These are phyloP conservation scores for Colletotrichum eleusines DNA, from an alignment of 2,329 filamentous ascomycete genomes.

Conservation along the genomic window DNA sequence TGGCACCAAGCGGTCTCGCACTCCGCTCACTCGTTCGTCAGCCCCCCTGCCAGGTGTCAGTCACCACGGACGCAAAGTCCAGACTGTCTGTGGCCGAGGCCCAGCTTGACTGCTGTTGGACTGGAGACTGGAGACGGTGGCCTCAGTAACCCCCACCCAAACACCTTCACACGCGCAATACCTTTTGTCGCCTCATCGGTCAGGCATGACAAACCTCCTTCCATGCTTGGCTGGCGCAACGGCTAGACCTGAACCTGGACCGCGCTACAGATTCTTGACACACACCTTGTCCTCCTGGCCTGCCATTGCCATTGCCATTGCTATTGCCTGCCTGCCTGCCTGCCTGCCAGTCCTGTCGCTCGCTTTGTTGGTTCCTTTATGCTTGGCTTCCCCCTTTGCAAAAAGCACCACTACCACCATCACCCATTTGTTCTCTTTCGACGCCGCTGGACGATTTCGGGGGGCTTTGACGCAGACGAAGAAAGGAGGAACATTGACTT, in stretches of 20 bases:
- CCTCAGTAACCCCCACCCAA: background rate
- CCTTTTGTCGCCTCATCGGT: constrained; percentile 23
- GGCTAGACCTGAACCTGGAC: constrained; percentile 34
- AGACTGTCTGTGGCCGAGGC: background rate
- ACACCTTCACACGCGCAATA: background rate
- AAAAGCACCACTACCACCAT: constrained; percentile 32
- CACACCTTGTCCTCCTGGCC: constrained; percentile 40
- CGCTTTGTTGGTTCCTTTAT: constrained; percentile 34
- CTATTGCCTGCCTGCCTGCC: background rate
- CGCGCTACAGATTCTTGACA: constrained; percentile 41
- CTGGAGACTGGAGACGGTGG: constrained; percentile 4
- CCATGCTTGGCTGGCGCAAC: constrained; percentile 34
- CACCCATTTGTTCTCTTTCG: constrained; percentile 24
- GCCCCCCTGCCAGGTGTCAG: constrained; percentile 8
- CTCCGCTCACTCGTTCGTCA: background rate
- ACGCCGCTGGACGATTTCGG: constrained; percentile 40
- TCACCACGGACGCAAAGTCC: background rate
- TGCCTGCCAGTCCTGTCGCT: constrained; percentile 30
- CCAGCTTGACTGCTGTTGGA: background rate
- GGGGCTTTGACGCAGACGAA: constrained; percentile 34
- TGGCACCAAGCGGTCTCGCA: constrained; percentile 11
- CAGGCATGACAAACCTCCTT: constrained; percentile 17
- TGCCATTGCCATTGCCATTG: background rate
- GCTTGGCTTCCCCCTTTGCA: constrained; percentile 38
- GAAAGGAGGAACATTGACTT: constrained; percentile 29